Evolutionary conservation across 2,329 filamentous ascomycete species (phyloP).

Genomic region (Colletotrichum abscissum): DNA sequence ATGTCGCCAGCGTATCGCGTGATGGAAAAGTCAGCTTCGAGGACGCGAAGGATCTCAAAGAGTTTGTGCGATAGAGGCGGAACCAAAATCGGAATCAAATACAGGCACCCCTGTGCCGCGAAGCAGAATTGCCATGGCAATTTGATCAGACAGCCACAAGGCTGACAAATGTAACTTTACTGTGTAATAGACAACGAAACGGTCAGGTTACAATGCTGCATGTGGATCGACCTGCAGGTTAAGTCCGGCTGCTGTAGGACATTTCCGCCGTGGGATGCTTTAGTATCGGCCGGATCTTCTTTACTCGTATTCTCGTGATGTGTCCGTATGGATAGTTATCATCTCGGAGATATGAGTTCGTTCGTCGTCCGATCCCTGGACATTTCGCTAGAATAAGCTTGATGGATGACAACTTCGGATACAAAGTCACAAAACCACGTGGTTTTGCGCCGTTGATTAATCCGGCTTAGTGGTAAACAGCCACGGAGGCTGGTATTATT

Average conservation of each 20-base stretch:
- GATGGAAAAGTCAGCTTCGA: slow-evolving; percentile 77
- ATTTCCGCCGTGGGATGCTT: not conserved
- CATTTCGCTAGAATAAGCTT: slow-evolving; percentile 2
- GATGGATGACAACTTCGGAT: not conserved
- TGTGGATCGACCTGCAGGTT: not conserved
- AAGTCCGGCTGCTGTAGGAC: not conserved
- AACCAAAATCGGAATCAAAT: not conserved
- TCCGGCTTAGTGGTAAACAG: not conserved
- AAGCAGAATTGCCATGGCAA: not conserved
- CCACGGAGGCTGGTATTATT: not conserved
- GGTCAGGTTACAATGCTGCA: not conserved
- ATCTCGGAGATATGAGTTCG: not conserved
- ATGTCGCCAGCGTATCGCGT: slow-evolving; percentile 66
- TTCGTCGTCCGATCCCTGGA: not conserved
- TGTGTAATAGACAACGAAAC: slow-evolving; percentile 31
- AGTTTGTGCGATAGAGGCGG: slow-evolving; percentile 58
- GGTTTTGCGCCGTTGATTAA: not conserved
- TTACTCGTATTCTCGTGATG: not conserved
- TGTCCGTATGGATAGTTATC: not conserved
- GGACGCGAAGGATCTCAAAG: slow-evolving; percentile 67
- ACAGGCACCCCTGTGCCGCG: not conserved
- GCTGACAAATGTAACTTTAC: slow-evolving; percentile 32
- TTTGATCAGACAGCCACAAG: slow-evolving; percentile 2
- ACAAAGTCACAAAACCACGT: slow-evolving; percentile 9
- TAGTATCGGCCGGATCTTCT: not conserved